Base-by-base conservation (phyloP, 306 rosid genomes). In the Styphnolobium japonicum region DNA sequence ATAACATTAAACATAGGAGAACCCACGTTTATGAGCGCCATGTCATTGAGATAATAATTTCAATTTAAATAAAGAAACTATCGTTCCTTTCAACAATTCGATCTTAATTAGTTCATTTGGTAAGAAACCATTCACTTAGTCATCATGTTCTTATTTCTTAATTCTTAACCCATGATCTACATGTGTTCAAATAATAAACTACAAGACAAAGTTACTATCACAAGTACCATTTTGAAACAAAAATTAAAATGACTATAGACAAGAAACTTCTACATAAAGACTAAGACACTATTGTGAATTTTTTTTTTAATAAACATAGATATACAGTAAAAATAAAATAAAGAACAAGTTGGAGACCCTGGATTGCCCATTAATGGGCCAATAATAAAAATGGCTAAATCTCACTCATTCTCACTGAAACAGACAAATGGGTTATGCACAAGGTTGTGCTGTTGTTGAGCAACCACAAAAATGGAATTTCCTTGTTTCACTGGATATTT, bases 391-490 rank as follows among this genome's bases (percentile, higher is more conserved):
- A 31, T 25, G 27, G 64, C 49, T 12, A 15, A 6, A 34, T 53
- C 49, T 33, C 36, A 6, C 45, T 15, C 10, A 25, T 58, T n/a
- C n/a, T 39, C 31, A 67, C 19, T 65, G 29, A 23, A 18, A 52
- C 8, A 14, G 29, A 52, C 55, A n/a, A 27, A 39, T 43, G 31
- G 39, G 71, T 43, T 73, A 63, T 65, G 68, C 78, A 67, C 67
- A 55, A 78, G 33, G n/a, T n/a, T 70, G n/a, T n/a, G n/a, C n/a
- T 14, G 21, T 14, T 55, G 36, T 71, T 66, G 76, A 51, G 66
- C 83, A 67, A 75, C 79, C 58, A 73, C 85, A 77, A 85, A 81
- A 86, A 29, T 65, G 75, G 42, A 76, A 79, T 64, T 55, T 52
- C 61, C 25, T 71, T 57, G 62, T 22, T 34, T 40, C 67, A 55